phyloP scores from a whole-genome alignment of 495 filamentous ascomycete genomes.

The Tuber indicum region DNA sequence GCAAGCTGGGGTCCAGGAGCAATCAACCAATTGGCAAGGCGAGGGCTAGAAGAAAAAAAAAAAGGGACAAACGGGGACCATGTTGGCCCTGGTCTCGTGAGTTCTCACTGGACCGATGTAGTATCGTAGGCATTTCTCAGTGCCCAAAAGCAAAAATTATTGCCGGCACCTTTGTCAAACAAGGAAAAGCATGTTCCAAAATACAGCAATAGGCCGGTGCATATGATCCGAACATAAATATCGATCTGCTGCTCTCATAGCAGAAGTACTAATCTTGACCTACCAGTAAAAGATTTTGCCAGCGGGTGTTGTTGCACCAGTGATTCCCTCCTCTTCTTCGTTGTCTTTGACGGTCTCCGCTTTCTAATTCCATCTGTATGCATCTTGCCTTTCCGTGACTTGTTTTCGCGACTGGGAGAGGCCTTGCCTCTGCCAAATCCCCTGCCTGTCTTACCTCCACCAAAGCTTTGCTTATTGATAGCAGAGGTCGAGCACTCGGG shows the following conservation, averaged over 20 bases:
- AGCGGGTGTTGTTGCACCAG: constrained; percentile 26
- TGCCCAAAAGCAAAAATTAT: not conserved
- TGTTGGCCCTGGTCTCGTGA: not conserved
- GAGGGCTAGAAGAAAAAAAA: not conserved
- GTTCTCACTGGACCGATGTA: not conserved
- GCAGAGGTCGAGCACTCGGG: not conserved
- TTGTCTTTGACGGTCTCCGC: constrained; percentile 7
- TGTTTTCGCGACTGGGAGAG: not conserved
- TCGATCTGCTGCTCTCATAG: not conserved
- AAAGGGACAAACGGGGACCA: not conserved
- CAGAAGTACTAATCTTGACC: not conserved
- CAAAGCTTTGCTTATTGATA: not conserved
- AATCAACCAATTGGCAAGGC: not conserved
- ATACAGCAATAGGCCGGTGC: constrained; percentile 1
- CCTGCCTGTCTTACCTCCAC: not conserved
- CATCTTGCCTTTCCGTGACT: not conserved
- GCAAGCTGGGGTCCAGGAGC: not conserved
- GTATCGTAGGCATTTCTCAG: not conserved
- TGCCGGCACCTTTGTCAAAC: not conserved
- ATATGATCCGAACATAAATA: not conserved
- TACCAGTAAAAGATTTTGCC: constrained; percentile 32
- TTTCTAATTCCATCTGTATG: not conserved
- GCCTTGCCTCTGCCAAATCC: not conserved
- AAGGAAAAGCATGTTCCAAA: not conserved
- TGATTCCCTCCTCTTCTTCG: constrained; percentile 15